These are phyloP conservation scores for Tetrapisispora pingtungensis DNA, from an alignment of 805 yeast species.

Conservation along the genomic window DNA sequence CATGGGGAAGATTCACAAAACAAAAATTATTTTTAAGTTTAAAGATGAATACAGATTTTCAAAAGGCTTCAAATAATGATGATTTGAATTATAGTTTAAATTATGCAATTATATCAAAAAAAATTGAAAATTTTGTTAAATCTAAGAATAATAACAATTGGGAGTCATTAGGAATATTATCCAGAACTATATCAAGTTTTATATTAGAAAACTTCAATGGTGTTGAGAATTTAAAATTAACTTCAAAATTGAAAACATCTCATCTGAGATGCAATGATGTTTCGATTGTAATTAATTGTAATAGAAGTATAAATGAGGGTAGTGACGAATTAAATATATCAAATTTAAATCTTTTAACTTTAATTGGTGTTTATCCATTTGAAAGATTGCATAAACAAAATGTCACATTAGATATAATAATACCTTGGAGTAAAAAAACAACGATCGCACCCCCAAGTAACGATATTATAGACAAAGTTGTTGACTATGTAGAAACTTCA, in stretches of 20 bases:
- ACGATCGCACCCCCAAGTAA: constrained; percentile 18
- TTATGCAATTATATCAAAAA: constrained; percentile 74
- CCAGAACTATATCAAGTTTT: constrained; percentile 37
- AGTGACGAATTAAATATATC: constrained; percentile 32
- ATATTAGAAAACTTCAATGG: constrained; percentile 31
- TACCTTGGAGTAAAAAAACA: constrained; percentile 32
- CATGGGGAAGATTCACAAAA: constrained; percentile 57
- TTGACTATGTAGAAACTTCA: constrained; percentile 59
- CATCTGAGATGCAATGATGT: constrained; percentile 29
- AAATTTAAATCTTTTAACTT: constrained; percentile 50
- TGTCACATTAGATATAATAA: constrained; percentile 45
- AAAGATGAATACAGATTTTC: constrained; percentile 54
- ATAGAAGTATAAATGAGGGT: not conserved
- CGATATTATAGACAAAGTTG: constrained; percentile 40
- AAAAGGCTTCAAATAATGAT: constrained; percentile 67
- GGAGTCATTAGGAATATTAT: constrained; percentile 32
- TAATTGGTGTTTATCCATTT: constrained; percentile 90
- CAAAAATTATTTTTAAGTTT: constrained; percentile 59
- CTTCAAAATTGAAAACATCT: constrained; percentile 14
- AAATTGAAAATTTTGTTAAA: constrained; percentile 44
- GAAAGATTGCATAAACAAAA: constrained; percentile 78
- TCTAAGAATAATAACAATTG: constrained; percentile 25
- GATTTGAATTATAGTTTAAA: constrained; percentile 75
- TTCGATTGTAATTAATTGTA: constrained; percentile 7
- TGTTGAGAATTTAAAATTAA: constrained; percentile 13